These are phyloP conservation scores for Penicillium griseofulvum DNA, from an alignment of 2,329 filamentous ascomycete genomes.

Conservation along the genomic window DNA sequence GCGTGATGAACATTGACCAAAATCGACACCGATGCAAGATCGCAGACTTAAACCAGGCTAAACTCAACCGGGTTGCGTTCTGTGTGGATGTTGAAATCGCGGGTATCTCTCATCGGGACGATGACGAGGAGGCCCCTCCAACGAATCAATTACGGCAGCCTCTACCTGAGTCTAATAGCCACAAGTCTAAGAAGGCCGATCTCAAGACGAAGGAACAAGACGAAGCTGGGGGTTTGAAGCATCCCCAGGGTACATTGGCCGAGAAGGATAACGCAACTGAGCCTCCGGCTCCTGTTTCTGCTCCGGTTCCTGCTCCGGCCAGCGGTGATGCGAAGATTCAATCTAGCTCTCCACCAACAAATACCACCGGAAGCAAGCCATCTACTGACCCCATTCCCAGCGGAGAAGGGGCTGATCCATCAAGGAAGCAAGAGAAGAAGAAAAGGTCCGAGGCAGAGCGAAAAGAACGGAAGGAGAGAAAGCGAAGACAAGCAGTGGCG, in stretches of 20 bases:
- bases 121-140: conserved; percentile 47
- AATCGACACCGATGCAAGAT: conserved; percentile 76
- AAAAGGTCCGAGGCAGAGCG: conserved; percentile 90
- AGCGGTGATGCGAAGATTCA: conserved; percentile 6
- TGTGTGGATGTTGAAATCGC: conserved; percentile 98
- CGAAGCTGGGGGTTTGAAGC: conserved; percentile 72
- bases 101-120: conserved; percentile 77
- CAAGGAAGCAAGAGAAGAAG: conserved; percentile 90
- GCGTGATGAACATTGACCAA: conserved; percentile 79
- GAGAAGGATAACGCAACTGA: conserved; percentile 52
- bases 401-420: conserved; percentile 44
- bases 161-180: conserved; percentile 26
- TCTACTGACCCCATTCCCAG: conserved; percentile 26
- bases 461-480: conserved; percentile 88
- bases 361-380: conserved; percentile 5
- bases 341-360: conserved; percentile 5
- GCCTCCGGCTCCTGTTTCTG: neutral
- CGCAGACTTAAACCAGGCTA: conserved; percentile 73
- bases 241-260: conserved; percentile 54
- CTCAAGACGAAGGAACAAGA: conserved; percentile 64
- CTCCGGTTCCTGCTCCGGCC: neutral
- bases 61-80: conserved; percentile 85
- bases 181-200: conserved; percentile 42
- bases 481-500: conserved; percentile 77
- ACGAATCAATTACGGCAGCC: conserved; percentile 28